Conservation (phyloP, 345 rosid species). For the Limnanthes douglasii region DNA sequence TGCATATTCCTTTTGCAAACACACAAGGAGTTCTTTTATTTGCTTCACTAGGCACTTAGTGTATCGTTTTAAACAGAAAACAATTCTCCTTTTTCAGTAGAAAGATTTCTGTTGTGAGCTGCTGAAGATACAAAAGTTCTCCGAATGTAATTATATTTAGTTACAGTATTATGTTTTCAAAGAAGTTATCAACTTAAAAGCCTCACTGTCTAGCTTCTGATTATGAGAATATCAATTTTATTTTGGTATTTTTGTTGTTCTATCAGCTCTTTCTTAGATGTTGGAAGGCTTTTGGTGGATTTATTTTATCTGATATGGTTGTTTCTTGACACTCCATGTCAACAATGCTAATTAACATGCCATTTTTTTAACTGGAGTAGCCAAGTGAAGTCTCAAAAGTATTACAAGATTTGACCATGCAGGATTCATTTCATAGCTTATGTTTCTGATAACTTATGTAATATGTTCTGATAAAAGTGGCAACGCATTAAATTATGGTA, state of each 20-base stretch:
- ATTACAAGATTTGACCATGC: too few relatives aligned
- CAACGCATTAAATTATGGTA: slow-evolving; percentile 8
- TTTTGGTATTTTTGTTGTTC: background rate
- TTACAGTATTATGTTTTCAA: too few relatives aligned
- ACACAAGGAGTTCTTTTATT: too few relatives aligned
- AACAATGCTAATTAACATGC: background rate
- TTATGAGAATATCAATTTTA: background rate
- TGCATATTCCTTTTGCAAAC: too few relatives aligned
- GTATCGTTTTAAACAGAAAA: too few relatives aligned
- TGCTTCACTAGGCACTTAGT: too few relatives aligned
- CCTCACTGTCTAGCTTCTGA: background rate
- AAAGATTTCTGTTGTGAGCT: background rate
- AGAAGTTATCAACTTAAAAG: too few relatives aligned
- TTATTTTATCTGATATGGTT: background rate
- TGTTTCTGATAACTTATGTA: background rate
- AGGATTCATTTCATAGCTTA: too few relatives aligned
- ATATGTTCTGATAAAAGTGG: background rate
- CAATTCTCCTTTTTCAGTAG: background rate
- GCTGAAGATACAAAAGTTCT: background rate
- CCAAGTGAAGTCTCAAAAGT: background rate
- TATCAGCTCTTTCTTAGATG: background rate
- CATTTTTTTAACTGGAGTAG: background rate
- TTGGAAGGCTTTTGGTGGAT: background rate
- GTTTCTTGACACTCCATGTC: background rate
- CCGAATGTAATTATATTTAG: background rate